Percentiles rank a stretch among this genome's conserved stretches.
phyloP scores from a whole-genome alignment of 2,329 filamentous ascomycete genomes.

The Geosmithia putterillii region DNA sequence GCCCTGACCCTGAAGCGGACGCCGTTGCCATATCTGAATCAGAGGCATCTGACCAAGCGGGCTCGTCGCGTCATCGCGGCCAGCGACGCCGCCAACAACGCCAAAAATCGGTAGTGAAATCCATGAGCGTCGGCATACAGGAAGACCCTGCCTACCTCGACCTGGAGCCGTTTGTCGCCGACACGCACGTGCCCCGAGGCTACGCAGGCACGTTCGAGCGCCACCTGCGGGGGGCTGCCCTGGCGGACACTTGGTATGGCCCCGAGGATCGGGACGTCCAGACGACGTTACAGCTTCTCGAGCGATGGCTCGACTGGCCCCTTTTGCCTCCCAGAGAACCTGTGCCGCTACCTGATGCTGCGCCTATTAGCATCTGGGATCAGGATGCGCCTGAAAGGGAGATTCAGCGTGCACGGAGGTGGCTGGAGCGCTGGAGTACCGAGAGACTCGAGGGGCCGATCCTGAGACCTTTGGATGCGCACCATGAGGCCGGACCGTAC shows the following conservation, averaged over 20 bases:
- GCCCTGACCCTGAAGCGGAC: conserved; percentile 10
- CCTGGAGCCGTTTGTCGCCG: background rate
- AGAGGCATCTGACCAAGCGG: background rate
- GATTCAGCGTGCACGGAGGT: background rate
- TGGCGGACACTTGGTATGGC: conserved; percentile 5
- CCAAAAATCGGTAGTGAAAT: background rate
- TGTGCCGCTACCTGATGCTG: conserved; percentile 8
- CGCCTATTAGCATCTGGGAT: conserved; percentile 1
- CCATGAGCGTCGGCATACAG: no score
- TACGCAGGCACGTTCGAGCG: conserved; percentile 4
- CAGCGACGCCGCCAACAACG: background rate
- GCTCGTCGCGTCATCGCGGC: background rate
- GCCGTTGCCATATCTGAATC: background rate
- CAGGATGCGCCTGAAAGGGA: background rate
- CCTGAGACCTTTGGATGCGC: conserved; percentile 4
- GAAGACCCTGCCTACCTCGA: background rate
- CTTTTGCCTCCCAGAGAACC: conserved; percentile 4
- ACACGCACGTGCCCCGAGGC: conserved; percentile 2
- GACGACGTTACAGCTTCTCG: conserved; percentile 1
- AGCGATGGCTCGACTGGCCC: conserved; percentile 2
- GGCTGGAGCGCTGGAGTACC: background rate
- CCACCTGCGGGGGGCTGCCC: conserved; percentile 1
- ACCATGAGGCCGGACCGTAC: conserved; percentile 17
- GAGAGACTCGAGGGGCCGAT: conserved; percentile 1
- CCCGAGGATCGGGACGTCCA: background rate